Percentiles rank a stretch among this genome's conserved stretches.
Evolutionary conservation across 140 eudicot species (phyloP).

Genomic region (Cichorium intybus): DNA sequence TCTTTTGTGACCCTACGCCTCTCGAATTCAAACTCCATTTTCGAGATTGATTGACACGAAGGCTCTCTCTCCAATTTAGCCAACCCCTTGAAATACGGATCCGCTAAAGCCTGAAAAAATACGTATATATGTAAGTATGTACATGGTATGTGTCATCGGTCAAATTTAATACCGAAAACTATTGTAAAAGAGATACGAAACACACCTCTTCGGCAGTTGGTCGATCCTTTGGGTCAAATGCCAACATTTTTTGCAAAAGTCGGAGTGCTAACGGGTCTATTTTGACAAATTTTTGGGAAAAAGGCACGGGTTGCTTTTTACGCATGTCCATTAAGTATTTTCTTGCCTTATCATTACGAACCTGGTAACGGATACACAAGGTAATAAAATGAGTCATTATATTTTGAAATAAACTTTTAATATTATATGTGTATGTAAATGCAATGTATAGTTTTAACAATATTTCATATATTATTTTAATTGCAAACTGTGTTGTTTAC

Average conservation of each 20-base stretch:
- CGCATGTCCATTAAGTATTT: constrained; percentile 83
- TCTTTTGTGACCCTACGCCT: constrained; percentile 73
- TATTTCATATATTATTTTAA: no score
- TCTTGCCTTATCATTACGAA: constrained; percentile 90
- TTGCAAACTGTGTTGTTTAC: background rate
- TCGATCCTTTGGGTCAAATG: constrained; percentile 94
- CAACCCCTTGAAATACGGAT: constrained; percentile 93
- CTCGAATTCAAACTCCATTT: constrained; percentile 85
- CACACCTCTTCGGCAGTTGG: constrained; percentile 93
- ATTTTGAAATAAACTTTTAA: no score
- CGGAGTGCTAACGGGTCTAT: constrained; percentile 68
- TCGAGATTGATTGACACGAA: constrained; percentile 78
- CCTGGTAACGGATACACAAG: constrained; percentile 37
- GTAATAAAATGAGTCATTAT: background rate
- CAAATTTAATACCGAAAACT: no score
- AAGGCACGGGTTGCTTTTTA: constrained; percentile 68
- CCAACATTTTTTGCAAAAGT: constrained; percentile 69
- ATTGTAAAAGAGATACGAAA: background rate
- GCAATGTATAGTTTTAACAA: no score
- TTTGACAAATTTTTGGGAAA: constrained; percentile 64
- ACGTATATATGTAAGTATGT: no score
- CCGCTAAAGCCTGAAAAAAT: constrained; percentile 72
- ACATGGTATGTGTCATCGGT: no score
- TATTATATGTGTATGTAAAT: no score
- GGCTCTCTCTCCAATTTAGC: constrained; percentile 93